Conservation (phyloP, 2,329 filamentous ascomycete species). For the Orbilia ellipsospora region DNA sequence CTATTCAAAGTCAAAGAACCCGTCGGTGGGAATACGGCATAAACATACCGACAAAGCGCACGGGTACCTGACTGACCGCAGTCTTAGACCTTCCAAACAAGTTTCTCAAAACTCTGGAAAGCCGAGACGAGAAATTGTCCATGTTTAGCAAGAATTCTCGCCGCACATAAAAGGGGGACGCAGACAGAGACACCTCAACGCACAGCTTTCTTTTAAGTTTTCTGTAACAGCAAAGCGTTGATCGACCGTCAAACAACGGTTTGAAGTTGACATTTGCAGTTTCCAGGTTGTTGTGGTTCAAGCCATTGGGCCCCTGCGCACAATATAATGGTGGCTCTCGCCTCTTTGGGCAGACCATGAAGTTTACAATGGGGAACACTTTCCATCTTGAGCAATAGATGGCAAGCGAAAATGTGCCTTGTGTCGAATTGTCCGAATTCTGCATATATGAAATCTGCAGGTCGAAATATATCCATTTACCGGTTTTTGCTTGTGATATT, state of each 20-base stretch:
- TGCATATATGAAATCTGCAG: conserved; percentile 10
- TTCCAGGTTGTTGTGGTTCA: conserved; percentile 16
- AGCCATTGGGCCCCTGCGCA: conserved; percentile 1
- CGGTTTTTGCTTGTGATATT: conserved; percentile 5
- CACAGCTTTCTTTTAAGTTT: neutral
- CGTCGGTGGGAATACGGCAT: conserved; percentile 15
- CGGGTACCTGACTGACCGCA: conserved; percentile 9
- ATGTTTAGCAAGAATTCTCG: conserved; percentile 27
- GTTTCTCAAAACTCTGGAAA: conserved; percentile 40
- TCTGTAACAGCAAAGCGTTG: conserved; percentile 33
- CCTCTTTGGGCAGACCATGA: conserved; percentile 41
- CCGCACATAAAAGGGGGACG: conserved; percentile 26
- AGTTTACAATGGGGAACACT: conserved; percentile 42
- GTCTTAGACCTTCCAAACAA: conserved; percentile 35
- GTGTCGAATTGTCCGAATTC: conserved; percentile 24
- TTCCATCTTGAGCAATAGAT: conserved; percentile 34
- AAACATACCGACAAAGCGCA: conserved; percentile 1
- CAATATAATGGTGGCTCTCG: conserved; percentile 25
- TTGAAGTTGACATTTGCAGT: conserved; percentile 49
- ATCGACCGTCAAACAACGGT: conserved; percentile 39
- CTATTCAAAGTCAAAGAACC: conserved; percentile 13
- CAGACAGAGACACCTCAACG: conserved; percentile 11
- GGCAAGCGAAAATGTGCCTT: conserved; percentile 45
- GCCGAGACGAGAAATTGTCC: conserved; percentile 24
- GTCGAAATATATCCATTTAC: conserved; percentile 4